Evolutionary conservation across 192 early-diverging fungal species (phyloP), one percentile per base, ranked within the genome.

Genomic region (Podila horticola): DNA sequence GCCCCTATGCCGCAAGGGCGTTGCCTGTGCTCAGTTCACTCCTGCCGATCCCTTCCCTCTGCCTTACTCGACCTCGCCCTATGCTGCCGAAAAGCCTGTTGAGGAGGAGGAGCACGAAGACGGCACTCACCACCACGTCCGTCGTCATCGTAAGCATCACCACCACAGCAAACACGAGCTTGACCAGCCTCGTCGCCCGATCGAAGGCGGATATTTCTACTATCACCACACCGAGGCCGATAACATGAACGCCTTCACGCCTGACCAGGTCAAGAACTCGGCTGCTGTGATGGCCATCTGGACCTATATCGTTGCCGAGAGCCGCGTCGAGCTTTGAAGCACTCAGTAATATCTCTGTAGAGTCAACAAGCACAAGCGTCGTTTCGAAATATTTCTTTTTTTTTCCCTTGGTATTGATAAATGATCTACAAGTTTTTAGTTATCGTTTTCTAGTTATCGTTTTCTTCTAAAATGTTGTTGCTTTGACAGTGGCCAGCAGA

Each of bases 211-310:
- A 9, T 91, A 91, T 67, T 91, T 91, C 81, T 84, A 86, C 36
- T 84, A 87, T 69, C 90, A 91, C 68, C 90, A 91, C 30, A 87
- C 88, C 30, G 67, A 82, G 28, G 79, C 82, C 29, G 88, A 91
- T 48, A 77, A 86, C 60, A 74, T 91, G 62, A 84, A 88, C 45
- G 75, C 75, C 4, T 84, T 91, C 67, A 81, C 77, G 9, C 84
- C 85, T 60, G 83, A 86, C 58, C 86, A 91, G 64, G 81, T 91
- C 59, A 84, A 86, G 51, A 84, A 83, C 62, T 86, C 86, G 57
- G 88, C 88, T n/a, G 86, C 89, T 2, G 83, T 86, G 15, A 83
- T 91, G 58, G 89, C 89, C 13, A 82, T 87, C 19, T 91, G 89
- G 89, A 83, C 89, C 17, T 90, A 87, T 11, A 82, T 88, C 30